Evolutionary conservation across 1,284 basidiomycete species (phyloP), one percentile per base, ranked within the genome.

Genomic region (Malassezia sp.): DNA sequence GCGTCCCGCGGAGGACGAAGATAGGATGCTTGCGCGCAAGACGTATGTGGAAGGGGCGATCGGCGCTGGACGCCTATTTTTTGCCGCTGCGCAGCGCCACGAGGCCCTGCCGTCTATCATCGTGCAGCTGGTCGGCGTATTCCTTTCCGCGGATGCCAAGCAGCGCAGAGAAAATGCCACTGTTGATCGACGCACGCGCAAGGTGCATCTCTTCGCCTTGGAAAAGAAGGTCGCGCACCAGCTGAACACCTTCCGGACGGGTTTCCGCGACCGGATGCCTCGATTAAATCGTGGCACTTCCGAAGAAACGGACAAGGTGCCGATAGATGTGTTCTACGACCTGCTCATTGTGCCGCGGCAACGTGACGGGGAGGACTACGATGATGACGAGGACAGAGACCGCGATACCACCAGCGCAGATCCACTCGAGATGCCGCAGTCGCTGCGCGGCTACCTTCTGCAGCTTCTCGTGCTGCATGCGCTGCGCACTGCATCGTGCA

Each of bases 181-280:
- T n/a, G n/a, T n/a, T n/a, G n/a, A n/a, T n/a, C n/a, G n/a, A n/a
- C 54, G 64, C 14, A 53, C 57, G 32, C 45, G 57, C 45, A 69
- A 67, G 43, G 64, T 69, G 35, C 56, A 60, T 0, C 31, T 50
- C 18, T 58, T 63, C 42, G 55, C 59, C 22, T 45, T 63, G 2
- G 65, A 67, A 36, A 49, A 58, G 8, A 45, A 52, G 17, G 41
- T 67, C 11, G 53, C 48, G 38, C 22, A 15, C 14, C 51, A 53
- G 11, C 52, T 67, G 17, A 56, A 61, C 9, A 38, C 45, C 22
- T 66, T 54, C 27, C 44, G 67, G 14, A 29, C 23, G 0, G 57
- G 43, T 0, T 60, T 48, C 28, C 42, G 51, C 3, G 32, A 40
- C 20, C 2, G 50, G 47, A 26, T 30, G 23, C 4, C n/a, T n/a